A percentile compares a stretch with the other conserved stretches of the same genome.
Evolutionary conservation across 2,329 filamentous ascomycete species (phyloP).

Genomic region (Botrytis deweyae): DNA sequence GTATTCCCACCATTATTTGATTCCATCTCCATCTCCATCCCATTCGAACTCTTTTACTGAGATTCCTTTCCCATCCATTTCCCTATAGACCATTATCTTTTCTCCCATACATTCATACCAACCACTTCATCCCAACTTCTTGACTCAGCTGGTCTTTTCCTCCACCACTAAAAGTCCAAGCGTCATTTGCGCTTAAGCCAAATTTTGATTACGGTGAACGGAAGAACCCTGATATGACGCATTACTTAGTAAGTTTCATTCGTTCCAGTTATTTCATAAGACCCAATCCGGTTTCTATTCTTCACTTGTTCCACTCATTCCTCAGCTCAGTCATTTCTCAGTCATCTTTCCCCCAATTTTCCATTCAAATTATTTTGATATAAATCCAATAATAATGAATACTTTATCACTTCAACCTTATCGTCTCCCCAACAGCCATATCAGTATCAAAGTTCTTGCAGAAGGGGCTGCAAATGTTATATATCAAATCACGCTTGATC

Average conservation of each 20-base stretch:
- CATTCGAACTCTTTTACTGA: not conserved
- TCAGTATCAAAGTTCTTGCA: constrained; percentile 40
- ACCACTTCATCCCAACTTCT: not conserved
- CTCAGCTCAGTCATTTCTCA: not conserved
- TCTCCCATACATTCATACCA: not conserved
- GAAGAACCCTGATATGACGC: not conserved
- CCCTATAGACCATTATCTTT: not conserved
- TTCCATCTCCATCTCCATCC: not conserved
- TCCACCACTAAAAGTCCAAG: not conserved
- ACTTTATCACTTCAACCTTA: not conserved
- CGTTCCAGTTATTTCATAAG: not conserved
- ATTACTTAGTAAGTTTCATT: not conserved
- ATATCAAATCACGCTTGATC: constrained; percentile 55
- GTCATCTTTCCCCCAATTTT: not conserved
- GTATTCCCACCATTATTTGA: no score
- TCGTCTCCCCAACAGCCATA: not conserved
- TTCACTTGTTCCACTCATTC: not conserved
- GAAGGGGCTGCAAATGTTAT: constrained; percentile 80
- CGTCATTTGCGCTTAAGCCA: not conserved
- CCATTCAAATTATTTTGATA: not conserved
- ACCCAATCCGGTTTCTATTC: constrained; percentile 4
- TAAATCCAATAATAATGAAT: not conserved
- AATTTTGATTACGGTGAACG: constrained; percentile 1
- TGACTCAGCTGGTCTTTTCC: not conserved
- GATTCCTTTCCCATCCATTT: not conserved